Conservation (phyloP, 139 green algal genomes). For the Deuterostichococcus epilithicus region DNA sequence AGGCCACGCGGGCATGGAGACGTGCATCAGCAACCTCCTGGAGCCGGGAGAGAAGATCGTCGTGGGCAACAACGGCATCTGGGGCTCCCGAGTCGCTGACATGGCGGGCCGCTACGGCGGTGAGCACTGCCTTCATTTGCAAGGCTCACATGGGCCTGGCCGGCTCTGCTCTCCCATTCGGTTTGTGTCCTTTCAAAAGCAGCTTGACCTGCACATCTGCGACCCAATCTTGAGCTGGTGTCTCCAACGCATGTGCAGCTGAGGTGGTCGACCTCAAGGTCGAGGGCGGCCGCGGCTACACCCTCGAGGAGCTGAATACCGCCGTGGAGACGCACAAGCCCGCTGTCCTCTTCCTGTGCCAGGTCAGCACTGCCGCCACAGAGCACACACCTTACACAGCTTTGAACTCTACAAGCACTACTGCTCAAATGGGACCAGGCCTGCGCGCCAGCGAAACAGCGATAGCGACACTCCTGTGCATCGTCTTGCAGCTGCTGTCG, state of each 20-base stretch:
- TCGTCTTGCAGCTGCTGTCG: no score
- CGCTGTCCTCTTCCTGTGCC: constrained; percentile 80
- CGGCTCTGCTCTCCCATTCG: background rate
- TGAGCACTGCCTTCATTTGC: constrained; percentile 3
- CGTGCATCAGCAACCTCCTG: constrained; percentile 82
- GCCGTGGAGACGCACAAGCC: constrained; percentile 75
- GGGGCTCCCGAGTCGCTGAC: constrained; percentile 81
- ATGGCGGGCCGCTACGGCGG: constrained; percentile 78
- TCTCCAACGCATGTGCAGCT: constrained; percentile 26
- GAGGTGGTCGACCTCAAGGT: constrained; percentile 73
- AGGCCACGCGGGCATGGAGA: constrained; percentile 90
- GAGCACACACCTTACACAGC: no score
- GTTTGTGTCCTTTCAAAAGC: background rate
- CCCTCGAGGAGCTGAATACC: constrained; percentile 49
- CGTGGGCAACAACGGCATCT: constrained; percentile 84
- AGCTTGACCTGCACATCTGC: background rate
- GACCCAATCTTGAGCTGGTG: background rate
- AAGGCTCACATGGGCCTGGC: background rate
- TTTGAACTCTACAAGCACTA: no score
- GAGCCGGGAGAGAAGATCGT: constrained; percentile 85
- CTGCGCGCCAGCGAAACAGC: no score
- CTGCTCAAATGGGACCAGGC: no score
- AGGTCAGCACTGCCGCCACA: constrained; percentile 26
- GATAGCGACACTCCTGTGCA: no score
- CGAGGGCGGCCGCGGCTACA: constrained; percentile 67